A percentile compares a stretch with the other conserved stretches of the same genome.
Conservation (phyloP, 2,329 filamentous ascomycete species). For the Pezicula rhizophila region DNA sequence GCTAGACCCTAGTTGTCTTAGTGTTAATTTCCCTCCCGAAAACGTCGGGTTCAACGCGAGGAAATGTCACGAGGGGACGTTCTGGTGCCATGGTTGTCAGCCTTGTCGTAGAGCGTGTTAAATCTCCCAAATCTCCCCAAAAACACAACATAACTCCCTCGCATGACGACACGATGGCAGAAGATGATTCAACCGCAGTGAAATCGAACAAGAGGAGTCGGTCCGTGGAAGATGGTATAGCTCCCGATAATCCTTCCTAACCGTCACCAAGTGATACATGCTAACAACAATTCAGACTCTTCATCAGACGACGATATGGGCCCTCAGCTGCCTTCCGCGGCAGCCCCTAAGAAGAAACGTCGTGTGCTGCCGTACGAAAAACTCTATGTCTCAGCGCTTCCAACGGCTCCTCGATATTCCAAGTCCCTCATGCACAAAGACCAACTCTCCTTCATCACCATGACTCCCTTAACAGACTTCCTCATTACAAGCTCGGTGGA, state of each 20-base stretch:
- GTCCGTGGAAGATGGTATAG: constrained; percentile 36
- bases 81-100: no score
- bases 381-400: constrained; percentile 86
- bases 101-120: no score
- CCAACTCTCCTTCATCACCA: constrained; percentile 78
- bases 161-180: constrained; percentile 25
- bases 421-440: constrained; percentile 99
- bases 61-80: no score
- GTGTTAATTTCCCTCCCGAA: no score
- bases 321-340: constrained; percentile 76
- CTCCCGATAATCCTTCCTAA: background rate
- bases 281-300: constrained; percentile 20
- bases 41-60: no score
- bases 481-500: constrained; percentile 90
- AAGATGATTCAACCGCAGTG: constrained; percentile 27
- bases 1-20: no score
- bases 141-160: no score
- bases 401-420: constrained; percentile 75
- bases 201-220: constrained; percentile 49
- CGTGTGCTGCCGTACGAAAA: constrained; percentile 90
- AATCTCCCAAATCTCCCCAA: no score
- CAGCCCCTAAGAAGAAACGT: constrained; percentile 81
- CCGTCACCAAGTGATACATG: background rate
- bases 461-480: constrained; percentile 90
- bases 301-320: constrained; percentile 92